phyloP scores from a whole-genome alignment of 164 flowering plant species.

The Houttuynia cordata region DNA sequence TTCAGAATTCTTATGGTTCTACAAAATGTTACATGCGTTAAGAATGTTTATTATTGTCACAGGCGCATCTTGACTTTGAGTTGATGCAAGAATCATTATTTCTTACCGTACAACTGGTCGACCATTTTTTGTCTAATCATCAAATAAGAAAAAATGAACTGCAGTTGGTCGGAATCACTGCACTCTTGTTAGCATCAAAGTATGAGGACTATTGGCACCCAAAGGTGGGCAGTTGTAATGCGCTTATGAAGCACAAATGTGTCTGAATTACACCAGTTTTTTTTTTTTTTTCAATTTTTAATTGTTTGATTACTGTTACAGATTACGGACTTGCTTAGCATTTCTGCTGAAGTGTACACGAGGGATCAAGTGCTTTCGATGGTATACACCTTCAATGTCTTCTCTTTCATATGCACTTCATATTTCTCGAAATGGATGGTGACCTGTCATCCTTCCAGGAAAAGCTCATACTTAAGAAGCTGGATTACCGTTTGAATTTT shows the following conservation, averaged over 20 bases:
- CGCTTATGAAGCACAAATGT: too few relatives aligned
- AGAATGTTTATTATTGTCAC: slow-evolving; percentile 4
- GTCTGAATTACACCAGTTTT: not conserved
- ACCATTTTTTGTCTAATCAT: slow-evolving; percentile 56
- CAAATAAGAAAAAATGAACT: slow-evolving; percentile 50
- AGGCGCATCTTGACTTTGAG: slow-evolving; percentile 83
- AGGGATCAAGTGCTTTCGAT: slow-evolving; percentile 64
- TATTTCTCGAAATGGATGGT: not conserved
- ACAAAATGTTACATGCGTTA: too few relatives aligned
- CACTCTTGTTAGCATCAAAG: slow-evolving; percentile 78
- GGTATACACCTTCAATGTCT: slow-evolving; percentile 28
- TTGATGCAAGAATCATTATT: slow-evolving; percentile 88
- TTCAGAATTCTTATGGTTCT: too few relatives aligned
- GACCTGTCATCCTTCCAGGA: slow-evolving; percentile 44
- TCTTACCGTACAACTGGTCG: slow-evolving; percentile 62
- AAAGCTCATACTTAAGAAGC: slow-evolving; percentile 45
- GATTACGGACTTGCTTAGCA: slow-evolving; percentile 69
- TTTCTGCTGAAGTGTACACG: slow-evolving; percentile 65
- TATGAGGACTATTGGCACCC: slow-evolving; percentile 98
- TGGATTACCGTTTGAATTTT: slow-evolving; percentile 64
- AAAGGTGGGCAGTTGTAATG: slow-evolving; percentile 28
- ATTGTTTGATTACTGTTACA: slow-evolving; percentile 10
- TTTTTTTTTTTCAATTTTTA: slow-evolving; percentile 5
- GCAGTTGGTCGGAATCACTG: slow-evolving; percentile 88
- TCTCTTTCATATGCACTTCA: not conserved